Evolutionary conservation across 192 early-diverging fungal species (phyloP).

Genomic region (Spinellus fusiger): DNA sequence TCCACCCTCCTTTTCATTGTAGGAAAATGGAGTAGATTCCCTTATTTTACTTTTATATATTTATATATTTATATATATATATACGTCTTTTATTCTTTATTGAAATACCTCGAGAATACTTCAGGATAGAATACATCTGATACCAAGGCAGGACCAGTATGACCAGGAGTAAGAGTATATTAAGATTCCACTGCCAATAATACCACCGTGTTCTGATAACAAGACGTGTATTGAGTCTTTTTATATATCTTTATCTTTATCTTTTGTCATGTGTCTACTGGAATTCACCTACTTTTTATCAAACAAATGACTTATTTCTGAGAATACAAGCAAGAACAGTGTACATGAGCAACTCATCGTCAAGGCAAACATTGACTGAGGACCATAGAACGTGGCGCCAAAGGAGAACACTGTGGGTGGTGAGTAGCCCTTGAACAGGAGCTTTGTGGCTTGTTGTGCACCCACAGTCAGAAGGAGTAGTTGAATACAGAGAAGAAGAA

Average conservation of each 20-base stretch:
- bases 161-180: conserved; percentile 60
- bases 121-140: conserved; percentile 61
- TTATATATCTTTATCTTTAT: too few relatives aligned
- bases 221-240: background rate
- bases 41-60: too few relatives aligned
- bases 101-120: conserved; percentile 25
- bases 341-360: conserved; percentile 70
- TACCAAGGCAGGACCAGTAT: conserved; percentile 70
- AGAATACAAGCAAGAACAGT: conserved; percentile 77
- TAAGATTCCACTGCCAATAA: conserved; percentile 69
- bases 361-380: conserved; percentile 57
- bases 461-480: background rate
- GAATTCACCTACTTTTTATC: conserved; percentile 43
- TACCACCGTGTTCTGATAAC: conserved; percentile 57
- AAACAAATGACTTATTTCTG: conserved; percentile 71
- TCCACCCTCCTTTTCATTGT: too few relatives aligned
- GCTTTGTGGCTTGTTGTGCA: background rate
- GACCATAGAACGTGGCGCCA: background rate
- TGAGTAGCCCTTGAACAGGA: conserved; percentile 10
- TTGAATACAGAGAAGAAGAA: background rate
- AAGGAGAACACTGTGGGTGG: conserved; percentile 1
- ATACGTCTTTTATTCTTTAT: background rate
- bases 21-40: too few relatives aligned
- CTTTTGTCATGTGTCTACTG: too few relatives aligned
- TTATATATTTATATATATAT: background rate